phyloP scores from a whole-genome alignment of 768 basidiomycete genomes.

The Neoboletus subvelutipes region DNA sequence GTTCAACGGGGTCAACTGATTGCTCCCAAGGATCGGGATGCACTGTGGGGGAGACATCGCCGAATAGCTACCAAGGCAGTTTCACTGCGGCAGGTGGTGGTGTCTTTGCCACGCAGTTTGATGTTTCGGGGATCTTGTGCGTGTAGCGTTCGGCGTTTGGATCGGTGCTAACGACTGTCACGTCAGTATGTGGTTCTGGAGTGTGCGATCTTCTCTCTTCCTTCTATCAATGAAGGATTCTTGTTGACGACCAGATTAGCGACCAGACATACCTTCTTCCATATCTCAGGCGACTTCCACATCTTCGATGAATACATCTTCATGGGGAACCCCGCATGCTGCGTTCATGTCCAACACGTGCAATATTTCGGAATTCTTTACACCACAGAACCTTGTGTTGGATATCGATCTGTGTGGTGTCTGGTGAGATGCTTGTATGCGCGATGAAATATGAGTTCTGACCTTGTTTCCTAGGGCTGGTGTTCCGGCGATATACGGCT shows the following conservation, averaged over 20 bases:
- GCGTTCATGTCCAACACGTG: constrained; percentile 42
- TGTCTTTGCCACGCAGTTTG: constrained; percentile 70
- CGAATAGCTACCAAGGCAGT: constrained; percentile 25
- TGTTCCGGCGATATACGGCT: constrained; percentile 38
- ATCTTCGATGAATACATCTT: constrained; percentile 37
- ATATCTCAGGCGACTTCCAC: constrained; percentile 32
- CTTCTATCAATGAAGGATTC: background rate
- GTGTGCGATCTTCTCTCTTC: constrained; percentile 31
- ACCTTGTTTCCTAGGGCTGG: constrained; percentile 45
- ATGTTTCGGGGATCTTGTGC: constrained; percentile 51
- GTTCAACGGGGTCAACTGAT: constrained; percentile 25
- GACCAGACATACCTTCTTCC: constrained; percentile 37
- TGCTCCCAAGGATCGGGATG: constrained; percentile 30
- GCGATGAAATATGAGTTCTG: background rate
- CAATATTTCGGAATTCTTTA: constrained; percentile 45
- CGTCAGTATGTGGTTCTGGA: constrained; percentile 50
- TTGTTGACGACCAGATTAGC: constrained; percentile 28
- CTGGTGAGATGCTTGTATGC: constrained; percentile 35
- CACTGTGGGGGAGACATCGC: constrained; percentile 30
- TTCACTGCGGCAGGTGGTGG: constrained; percentile 48
- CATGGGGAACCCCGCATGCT: constrained; percentile 48
- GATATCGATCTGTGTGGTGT: constrained; percentile 56
- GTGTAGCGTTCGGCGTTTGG: constrained; percentile 14
- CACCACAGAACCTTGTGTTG: constrained; percentile 49
- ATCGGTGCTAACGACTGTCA: constrained; percentile 1